phyloP scores from a whole-genome alignment of 2,329 filamentous ascomycete genomes.

The Aurifilum marmelostoma region DNA sequence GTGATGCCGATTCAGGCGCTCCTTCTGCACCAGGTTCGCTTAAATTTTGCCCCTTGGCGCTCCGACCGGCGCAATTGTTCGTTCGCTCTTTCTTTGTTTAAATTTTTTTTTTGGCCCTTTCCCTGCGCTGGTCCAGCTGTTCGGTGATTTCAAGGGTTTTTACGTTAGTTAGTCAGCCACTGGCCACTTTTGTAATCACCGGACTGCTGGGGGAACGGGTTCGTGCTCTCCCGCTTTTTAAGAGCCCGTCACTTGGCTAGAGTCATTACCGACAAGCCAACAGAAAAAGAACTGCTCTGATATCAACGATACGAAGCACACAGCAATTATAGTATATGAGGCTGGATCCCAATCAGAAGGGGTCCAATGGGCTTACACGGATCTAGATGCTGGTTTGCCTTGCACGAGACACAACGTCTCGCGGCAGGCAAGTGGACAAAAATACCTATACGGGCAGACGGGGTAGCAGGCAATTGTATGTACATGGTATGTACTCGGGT shows the following conservation, averaged over 20 bases:
- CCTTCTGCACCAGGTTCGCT: background rate
- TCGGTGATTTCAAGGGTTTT: background rate
- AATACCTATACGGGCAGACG: too few relatives aligned
- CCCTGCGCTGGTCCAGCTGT: background rate
- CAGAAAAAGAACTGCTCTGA: background rate
- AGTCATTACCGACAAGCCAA: background rate
- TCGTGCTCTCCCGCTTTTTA: background rate
- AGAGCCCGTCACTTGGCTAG: background rate
- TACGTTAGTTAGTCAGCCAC: slow-evolving; percentile 11
- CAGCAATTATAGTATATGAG: background rate
- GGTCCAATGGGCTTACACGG: slow-evolving; percentile 23
- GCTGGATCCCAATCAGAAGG: slow-evolving; percentile 6
- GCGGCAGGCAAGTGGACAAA: slow-evolving; percentile 13
- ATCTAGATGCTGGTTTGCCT: background rate
- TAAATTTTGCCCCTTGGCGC: slow-evolving; percentile 11
- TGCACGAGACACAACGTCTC: background rate
- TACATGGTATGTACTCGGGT: too few relatives aligned
- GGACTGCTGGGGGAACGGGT: background rate
- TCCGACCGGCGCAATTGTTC: background rate
- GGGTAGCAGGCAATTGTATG: too few relatives aligned
- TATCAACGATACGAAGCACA: background rate
- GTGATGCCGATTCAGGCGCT: background rate
- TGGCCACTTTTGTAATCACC: slow-evolving; percentile 7
- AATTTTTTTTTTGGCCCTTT: too few relatives aligned
- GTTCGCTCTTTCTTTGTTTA: too few relatives aligned